Conservation (phyloP, 352 stramenopile genomes). For the Pilasporangium apinafurcum region DNA sequence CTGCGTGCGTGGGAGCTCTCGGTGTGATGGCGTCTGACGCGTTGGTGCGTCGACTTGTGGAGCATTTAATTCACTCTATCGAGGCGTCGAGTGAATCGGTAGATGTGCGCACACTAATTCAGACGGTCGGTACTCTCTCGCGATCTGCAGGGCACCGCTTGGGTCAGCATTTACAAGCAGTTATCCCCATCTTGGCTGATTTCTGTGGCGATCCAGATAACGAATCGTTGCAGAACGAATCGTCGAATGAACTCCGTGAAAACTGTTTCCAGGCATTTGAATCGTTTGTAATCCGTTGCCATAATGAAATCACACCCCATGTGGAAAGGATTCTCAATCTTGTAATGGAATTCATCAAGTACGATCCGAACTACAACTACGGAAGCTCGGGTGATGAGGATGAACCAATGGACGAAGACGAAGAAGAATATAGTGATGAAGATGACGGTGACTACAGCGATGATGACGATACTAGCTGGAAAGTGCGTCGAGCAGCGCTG, state of each 20-base stretch:
- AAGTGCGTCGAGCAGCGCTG: slow-evolving; percentile 90
- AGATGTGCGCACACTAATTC: slow-evolving; percentile 91
- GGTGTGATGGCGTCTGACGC: slow-evolving; percentile 93
- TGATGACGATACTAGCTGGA: slow-evolving; percentile 96
- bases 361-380: slow-evolving; percentile 99
- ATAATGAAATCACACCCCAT: slow-evolving; percentile 94
- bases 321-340: slow-evolving; percentile 89
- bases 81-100: slow-evolving; percentile 53
- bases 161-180: slow-evolving; percentile 91
- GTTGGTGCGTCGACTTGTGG: slow-evolving; percentile 91
- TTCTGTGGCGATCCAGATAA: slow-evolving; percentile 93
- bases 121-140: slow-evolving; percentile 96
- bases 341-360: slow-evolving; percentile 92
- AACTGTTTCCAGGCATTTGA: slow-evolving; percentile 99
- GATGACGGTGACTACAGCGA: slow-evolving; percentile 88
- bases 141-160: slow-evolving; percentile 95
- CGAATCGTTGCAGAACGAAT: slow-evolving; percentile 90
- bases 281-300: slow-evolving; percentile 94
- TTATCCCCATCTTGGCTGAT: slow-evolving; percentile 94
- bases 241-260: slow-evolving; percentile 94
- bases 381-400: slow-evolving; percentile 90
- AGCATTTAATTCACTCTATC: slow-evolving; percentile 90
- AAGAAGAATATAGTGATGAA: slow-evolving; percentile 74
- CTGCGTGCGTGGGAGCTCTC: slow-evolving; percentile 92
- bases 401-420: slow-evolving; percentile 80